Evolutionary conservation across 192 early-diverging fungal species (phyloP).

Genomic region (Cladochytrium replicatum): DNA sequence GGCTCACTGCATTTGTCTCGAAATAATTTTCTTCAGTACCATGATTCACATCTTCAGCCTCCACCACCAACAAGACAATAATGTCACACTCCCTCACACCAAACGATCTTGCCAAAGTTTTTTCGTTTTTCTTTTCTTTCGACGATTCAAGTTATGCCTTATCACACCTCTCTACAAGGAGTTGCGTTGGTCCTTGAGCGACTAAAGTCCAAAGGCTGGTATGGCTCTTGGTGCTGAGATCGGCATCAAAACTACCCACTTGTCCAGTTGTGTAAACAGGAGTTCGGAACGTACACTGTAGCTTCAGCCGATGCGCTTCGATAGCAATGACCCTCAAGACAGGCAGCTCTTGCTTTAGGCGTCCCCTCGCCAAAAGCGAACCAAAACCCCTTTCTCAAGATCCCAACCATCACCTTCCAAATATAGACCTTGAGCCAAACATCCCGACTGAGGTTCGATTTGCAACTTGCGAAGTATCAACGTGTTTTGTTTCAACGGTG

Average conservation of each 20-base stretch:
- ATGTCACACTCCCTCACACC: no score
- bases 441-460: conserved; percentile 46
- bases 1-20: no score
- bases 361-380: conserved; percentile 42
- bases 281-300: conserved; percentile 53
- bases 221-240: conserved; percentile 45
- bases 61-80: no score
- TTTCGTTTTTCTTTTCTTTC: no score
- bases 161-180: no score
- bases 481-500: conserved; percentile 46
- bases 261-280: conserved; percentile 55
- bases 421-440: conserved; percentile 49
- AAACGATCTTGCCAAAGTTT: no score
- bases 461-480: conserved; percentile 39
- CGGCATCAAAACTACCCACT: conserved; percentile 52
- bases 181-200: no score
- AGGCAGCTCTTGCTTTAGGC: conserved; percentile 44
- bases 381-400: conserved; percentile 24
- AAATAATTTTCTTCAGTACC: no score
- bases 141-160: no score
- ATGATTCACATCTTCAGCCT: no score
- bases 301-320: conserved; percentile 43
- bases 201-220: conserved; percentile 50
- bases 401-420: conserved; percentile 57
- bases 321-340: conserved; percentile 55